These are phyloP conservation scores for Manihot esculenta DNA, from an alignment of 441 rosid species.

Conservation along the genomic window DNA sequence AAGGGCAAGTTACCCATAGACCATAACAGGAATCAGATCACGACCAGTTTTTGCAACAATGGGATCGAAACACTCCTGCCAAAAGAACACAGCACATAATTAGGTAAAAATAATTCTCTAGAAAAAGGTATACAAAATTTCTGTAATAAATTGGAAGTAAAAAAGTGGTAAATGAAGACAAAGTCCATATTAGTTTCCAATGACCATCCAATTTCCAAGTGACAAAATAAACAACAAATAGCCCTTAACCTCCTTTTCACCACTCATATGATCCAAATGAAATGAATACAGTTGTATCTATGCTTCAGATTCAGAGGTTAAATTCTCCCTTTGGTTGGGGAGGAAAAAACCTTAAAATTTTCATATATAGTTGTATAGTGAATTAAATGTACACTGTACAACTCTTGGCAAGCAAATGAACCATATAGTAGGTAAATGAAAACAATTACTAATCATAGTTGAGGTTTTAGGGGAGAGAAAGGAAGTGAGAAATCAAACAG, in stretches of 20 bases:
- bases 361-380: no score
- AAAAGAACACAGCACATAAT: slow-evolving; percentile 18
- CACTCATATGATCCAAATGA: no score
- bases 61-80: slow-evolving; percentile 96
- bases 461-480: background rate
- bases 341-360: no score
- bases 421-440: background rate
- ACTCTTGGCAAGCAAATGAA: background rate
- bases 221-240: background rate
- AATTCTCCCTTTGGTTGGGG: no score
- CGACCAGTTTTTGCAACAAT: slow-evolving; percentile 73
- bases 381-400: background rate
- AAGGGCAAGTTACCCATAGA: slow-evolving; percentile 69
- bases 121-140: background rate
- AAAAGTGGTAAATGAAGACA: background rate
- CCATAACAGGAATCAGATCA: slow-evolving; percentile 94
- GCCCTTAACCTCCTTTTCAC: background rate
- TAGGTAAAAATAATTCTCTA: background rate
- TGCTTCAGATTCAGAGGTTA: no score
- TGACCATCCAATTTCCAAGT: no score
- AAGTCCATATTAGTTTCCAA: no score
- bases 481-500: background rate
- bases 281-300: no score
- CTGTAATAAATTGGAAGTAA: no score
- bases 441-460: background rate